Evolutionary conservation across 805 yeast species (phyloP), one percentile per base, ranked within the genome.

Genomic region (Starmerella sp.): DNA sequence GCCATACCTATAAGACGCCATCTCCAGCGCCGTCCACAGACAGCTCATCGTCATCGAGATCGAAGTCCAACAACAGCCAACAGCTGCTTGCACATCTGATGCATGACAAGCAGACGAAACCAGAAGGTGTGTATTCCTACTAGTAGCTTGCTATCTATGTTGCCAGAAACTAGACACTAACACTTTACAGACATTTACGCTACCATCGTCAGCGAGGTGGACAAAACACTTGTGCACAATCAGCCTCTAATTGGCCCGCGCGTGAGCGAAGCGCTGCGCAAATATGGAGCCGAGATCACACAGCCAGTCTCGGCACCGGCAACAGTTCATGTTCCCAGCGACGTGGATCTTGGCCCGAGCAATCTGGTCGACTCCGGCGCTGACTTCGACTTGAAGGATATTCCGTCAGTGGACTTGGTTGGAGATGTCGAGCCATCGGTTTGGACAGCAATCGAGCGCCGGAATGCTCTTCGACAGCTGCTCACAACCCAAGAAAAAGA

Each of bases 81-180:
- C 95, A 88, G 66, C 75, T 89, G 64, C 75, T 89, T 63, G 86
- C 81, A 55, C 96, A 88, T 68, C 74, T 89, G 66, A 83, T 89
- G 82, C 83, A 83, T 62, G 95, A 95, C 49, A 54, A 29, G 32
- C 86, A 51, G 15, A 38, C 57, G 36, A 54, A 38, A 47, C 54
- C 47, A 42, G 62, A 54, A 62, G 59, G 57, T 60, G 66, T 62
- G 66, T 63, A 64, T 63, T 60, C 58, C 44, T 57, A 58, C 36
- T 51, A 51, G 51, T 48, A 41, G 22, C 42, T n/a, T 37, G 32
- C 35, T 11, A 35, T 22, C 7, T 31, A 13, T 15, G 52, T 4
- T 30, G 39, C 39, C 49, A 46, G 49, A 48, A 43, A 55, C 58
- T 55, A 46, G 49, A 48, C 37, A 55, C 58, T 55, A 55, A 55